Evolutionary conservation across 371 early-diverging fungal species (phyloP), one percentile per base, ranked within the genome.

Genomic region (Dinochytrium kinnereticum): DNA sequence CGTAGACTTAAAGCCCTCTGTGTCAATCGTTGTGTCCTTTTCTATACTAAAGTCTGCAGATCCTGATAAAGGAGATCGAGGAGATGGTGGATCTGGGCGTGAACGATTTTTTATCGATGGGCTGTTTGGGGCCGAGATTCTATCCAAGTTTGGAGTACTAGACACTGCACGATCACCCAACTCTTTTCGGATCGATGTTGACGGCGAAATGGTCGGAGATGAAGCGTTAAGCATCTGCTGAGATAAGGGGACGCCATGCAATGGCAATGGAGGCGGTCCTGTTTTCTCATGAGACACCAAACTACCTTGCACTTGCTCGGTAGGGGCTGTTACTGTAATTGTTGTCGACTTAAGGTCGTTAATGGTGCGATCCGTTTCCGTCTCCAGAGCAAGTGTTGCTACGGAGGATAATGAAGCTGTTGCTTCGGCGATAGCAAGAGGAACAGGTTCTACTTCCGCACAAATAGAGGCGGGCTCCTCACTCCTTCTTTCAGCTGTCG

Each of bases 261-360:
- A 10, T 7, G 61, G 61, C 2, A 61, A 36, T 15, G 61, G 34
- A 2, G 61, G 61, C 36, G 61, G 61, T 33, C 15, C 24, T 31
- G 61, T 10, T 37, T 34, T 61, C 5, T 13, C 7, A 37, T 10
- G 61, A 15, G 30, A 7, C 61, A 36, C n/a, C n/a, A n/a, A n/a
- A n/a, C n/a, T n/a, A n/a, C n/a, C 61, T 30, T 26, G 57, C 5
- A 55, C 26, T 55, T n/a, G n/a, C n/a, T 55, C 26, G 26, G 26
- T 26, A 55, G 57, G 57, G 26, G 57, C 57, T 24, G 57, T 55
- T 24, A 30, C 57, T 44, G 57, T 55, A 55, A 55, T 30, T 10
- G 7, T 7, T n/a, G n/a, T n/a, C 3, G 37, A 30, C 37, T 61
- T 61, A 10, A 61, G 36, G 5, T 31, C 61, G 34, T 61, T 61